Percentiles rank a stretch among this genome's conserved stretches.
phyloP scores from a whole-genome alignment of 768 basidiomycete species.

The Hydnum rufescens region DNA sequence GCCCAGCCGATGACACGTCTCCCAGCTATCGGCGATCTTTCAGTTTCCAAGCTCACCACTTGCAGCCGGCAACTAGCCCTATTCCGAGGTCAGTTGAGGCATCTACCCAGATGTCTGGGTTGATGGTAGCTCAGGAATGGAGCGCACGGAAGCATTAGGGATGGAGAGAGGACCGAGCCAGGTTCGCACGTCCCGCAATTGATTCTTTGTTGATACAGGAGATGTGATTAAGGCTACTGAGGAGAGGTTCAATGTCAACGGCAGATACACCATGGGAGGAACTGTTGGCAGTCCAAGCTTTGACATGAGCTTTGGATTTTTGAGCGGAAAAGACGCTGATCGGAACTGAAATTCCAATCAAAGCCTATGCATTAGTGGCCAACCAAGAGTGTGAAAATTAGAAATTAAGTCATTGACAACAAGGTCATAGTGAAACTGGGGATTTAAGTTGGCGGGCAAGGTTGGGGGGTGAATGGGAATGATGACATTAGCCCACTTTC shows the following conservation, averaged over 20 bases:
- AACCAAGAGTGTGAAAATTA: background rate
- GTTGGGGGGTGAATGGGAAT: too few relatives aligned
- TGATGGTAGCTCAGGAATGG: too few relatives aligned
- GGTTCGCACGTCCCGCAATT: background rate
- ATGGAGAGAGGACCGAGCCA: background rate
- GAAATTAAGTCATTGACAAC: too few relatives aligned
- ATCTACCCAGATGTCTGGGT: too few relatives aligned
- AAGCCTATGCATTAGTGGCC: background rate
- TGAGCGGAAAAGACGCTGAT: background rate
- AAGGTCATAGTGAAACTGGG: too few relatives aligned
- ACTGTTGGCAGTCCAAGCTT: background rate
- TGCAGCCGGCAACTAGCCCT: conserved; percentile 12
- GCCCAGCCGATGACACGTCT: too few relatives aligned
- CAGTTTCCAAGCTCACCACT: conserved; percentile 2
- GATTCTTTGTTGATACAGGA: background rate
- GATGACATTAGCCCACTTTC: too few relatives aligned
- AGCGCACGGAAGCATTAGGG: too few relatives aligned
- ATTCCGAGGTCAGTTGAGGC: too few relatives aligned
- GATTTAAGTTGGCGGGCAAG: too few relatives aligned
- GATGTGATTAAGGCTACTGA: background rate
- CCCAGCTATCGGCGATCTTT: background rate
- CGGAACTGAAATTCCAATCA: background rate
- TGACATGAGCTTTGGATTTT: background rate
- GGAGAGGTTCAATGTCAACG: background rate
- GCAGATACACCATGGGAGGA: too few relatives aligned